These are phyloP conservation scores for Ceratobasidium sp. DNA, from an alignment of 1,284 basidiomycete genomes.

Conservation along the genomic window DNA sequence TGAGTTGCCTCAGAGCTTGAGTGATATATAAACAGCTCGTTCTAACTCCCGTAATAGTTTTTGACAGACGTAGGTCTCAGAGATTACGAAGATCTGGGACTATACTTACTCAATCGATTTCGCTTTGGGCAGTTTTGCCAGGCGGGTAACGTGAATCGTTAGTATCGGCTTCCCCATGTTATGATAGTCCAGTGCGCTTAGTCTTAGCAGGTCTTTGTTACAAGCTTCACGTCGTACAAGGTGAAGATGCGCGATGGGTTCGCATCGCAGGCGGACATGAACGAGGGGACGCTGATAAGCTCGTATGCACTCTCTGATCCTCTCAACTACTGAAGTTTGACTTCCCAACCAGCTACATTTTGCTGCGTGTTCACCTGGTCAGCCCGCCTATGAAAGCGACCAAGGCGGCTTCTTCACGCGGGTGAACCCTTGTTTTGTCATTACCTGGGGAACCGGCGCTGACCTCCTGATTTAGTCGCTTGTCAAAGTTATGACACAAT, in stretches of 20 bases:
- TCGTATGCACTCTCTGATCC: background rate
- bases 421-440: background rate
- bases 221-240: background rate
- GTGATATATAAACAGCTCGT: no score
- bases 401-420: slow-evolving; percentile 32
- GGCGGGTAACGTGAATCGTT: slow-evolving; percentile 15
- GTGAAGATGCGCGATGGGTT: background rate
- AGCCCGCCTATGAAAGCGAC: slow-evolving; percentile 11
- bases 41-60: background rate
- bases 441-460: background rate
- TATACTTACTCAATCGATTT: background rate
- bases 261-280: background rate
- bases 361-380: background rate
- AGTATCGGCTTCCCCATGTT: background rate
- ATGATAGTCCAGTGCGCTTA: background rate
- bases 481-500: background rate
- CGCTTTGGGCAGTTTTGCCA: slow-evolving; percentile 7
- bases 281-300: background rate
- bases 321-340: background rate
- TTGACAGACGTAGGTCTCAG: slow-evolving; percentile 15
- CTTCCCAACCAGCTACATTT: slow-evolving; percentile 16
- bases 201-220: background rate
- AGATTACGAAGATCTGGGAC: background rate
- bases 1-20: no score
- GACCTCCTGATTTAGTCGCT: background rate